Conservation (phyloP, 2,329 filamentous ascomycete species). For the Pezizomycotina sp. region DNA sequence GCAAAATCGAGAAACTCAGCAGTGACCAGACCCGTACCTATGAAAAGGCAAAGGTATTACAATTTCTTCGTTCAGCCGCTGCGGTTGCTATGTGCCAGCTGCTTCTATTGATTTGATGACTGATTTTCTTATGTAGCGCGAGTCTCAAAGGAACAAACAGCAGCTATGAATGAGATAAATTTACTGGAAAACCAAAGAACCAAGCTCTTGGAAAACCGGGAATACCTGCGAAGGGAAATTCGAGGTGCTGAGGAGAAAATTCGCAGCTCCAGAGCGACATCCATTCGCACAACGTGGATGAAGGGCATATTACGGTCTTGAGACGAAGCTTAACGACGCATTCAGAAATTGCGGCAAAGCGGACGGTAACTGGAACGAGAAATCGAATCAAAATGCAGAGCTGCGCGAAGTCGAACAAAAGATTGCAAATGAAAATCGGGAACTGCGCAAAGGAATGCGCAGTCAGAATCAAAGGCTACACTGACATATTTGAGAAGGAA, state of each 20-base stretch:
- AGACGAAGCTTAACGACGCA: conserved; percentile 54
- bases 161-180: conserved; percentile 55
- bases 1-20: conserved; percentile 55
- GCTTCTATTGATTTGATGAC: conserved; percentile 1
- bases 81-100: no score
- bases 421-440: conserved; percentile 54
- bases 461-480: conserved; percentile 66
- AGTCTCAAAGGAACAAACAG: conserved; percentile 59
- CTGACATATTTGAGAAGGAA: conserved; percentile 74
- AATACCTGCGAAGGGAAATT: conserved; percentile 56
- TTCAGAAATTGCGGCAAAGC: conserved; percentile 43
- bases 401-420: conserved; percentile 55
- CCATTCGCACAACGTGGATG: conserved; percentile 62
- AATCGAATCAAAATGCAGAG: conserved; percentile 47
- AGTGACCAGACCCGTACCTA: conserved; percentile 64
- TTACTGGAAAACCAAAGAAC: conserved; percentile 53
- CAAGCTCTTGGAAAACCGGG: conserved; percentile 57
- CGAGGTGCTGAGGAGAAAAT: conserved; percentile 48
- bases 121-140: conserved; percentile 30
- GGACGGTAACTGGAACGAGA: conserved; percentile 54
- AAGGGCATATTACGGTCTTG: conserved; percentile 65
- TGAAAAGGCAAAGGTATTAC: conserved; percentile 40
- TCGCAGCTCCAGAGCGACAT: conserved; percentile 49
- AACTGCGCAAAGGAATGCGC: conserved; percentile 65
- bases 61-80: background rate